A percentile compares a stretch with the other conserved stretches of the same genome.
These are phyloP conservation scores for Gillenia trifoliata DNA, from an alignment of 306 rosid species.

Conservation along the genomic window DNA sequence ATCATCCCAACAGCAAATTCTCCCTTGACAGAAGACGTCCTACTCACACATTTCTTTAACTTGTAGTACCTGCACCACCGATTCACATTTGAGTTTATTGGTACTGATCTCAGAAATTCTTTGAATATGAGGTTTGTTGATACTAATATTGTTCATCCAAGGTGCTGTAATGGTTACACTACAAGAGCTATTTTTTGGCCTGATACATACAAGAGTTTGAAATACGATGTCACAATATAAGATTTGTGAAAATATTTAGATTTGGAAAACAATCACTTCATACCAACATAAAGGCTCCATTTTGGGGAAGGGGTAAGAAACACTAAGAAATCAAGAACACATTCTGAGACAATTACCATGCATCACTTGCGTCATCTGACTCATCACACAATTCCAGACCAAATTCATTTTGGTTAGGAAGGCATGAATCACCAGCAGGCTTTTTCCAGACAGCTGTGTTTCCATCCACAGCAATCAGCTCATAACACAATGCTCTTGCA, in stretches of 20 bases:
- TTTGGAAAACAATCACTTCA: background rate
- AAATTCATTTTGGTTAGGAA: slow-evolving; percentile 85
- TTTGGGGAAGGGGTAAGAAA: background rate
- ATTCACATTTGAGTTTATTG: slow-evolving; percentile 20
- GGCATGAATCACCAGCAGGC: slow-evolving; percentile 62
- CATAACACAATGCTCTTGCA: slow-evolving; percentile 93
- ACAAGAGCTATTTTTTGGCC: background rate
- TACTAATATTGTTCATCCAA: background rate
- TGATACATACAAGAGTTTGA: background rate
- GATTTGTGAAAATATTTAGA: background rate
- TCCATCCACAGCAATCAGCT: slow-evolving; percentile 83
- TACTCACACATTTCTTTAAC: slow-evolving; percentile 72
- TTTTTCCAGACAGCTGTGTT: slow-evolving; percentile 95
- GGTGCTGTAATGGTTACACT: background rate
- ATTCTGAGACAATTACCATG: slow-evolving; percentile 60
- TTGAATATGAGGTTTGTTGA: slow-evolving; percentile 1
- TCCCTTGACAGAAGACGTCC: slow-evolving; percentile 59
- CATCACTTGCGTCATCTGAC: slow-evolving; percentile 66
- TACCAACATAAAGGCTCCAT: background rate
- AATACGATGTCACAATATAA: background rate
- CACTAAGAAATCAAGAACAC: background rate
- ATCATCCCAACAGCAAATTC: slow-evolving; percentile 65
- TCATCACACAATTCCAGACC: slow-evolving; percentile 72
- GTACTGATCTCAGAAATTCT: slow-evolving; percentile 18
- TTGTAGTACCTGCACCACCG: slow-evolving; percentile 85